Percentiles rank a stretch among this genome's conserved stretches.
Conservation (phyloP, 164 flowering plant genomes). For the Paratinospora sagittata region DNA sequence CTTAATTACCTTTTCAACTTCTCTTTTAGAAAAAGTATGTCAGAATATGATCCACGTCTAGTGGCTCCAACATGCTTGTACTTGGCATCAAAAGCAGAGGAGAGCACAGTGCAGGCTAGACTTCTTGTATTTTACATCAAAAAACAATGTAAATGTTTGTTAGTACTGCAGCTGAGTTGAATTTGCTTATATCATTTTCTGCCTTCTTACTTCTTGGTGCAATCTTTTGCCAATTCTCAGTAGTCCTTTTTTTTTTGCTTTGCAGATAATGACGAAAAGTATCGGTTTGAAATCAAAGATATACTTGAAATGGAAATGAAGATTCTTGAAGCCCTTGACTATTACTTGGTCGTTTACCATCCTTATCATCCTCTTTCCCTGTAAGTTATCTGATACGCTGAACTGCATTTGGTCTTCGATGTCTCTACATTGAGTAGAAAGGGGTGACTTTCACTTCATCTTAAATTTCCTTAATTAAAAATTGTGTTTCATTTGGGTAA, state of each 20-base stretch:
- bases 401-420: neutral
- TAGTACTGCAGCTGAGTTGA: constrained; percentile 4
- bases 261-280: constrained; percentile 82
- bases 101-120: constrained; percentile 91
- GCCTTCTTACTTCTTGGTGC: neutral
- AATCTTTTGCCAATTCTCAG: constrained; percentile 8
- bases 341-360: constrained; percentile 87
- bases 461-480: no score
- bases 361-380: constrained; percentile 81
- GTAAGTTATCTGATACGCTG: constrained; percentile 44
- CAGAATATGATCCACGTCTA: constrained; percentile 90
- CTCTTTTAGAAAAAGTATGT: constrained; percentile 74
- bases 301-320: constrained; percentile 99
- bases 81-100: constrained; percentile 97
- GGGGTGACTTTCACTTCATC: neutral
- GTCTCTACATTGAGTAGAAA: neutral
- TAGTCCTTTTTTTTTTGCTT: constrained; percentile 11
- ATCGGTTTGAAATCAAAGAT: constrained; percentile 76
- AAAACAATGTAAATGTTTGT: constrained; percentile 53
- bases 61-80: constrained; percentile 95
- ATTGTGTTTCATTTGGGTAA: no score
- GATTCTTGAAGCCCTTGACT: constrained; percentile 88
- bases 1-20: constrained; percentile 8
- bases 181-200: neutral
- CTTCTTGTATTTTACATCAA: constrained; percentile 73